A percentile compares a stretch with the other conserved stretches of the same genome.
phyloP scores from a whole-genome alignment of 2,329 filamentous ascomycete genomes.

The Cyphellophora attinorum region DNA sequence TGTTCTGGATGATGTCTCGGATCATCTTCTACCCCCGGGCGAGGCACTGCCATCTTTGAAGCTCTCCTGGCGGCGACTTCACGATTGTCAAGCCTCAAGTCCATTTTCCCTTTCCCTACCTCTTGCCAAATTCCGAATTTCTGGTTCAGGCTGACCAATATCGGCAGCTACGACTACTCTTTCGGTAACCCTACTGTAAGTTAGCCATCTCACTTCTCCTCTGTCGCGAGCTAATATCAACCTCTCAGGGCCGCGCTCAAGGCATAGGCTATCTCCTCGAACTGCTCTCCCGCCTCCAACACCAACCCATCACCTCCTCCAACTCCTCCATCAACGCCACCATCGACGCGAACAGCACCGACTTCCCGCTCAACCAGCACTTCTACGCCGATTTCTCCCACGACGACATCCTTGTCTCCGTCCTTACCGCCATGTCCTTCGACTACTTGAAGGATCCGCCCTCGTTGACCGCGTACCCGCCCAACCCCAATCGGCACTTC shows the following conservation, averaged over 20 bases:
- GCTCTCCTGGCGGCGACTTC: no score
- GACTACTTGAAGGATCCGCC: constrained; percentile 45
- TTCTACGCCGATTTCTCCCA: constrained; percentile 47
- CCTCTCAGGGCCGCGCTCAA: constrained; percentile 41
- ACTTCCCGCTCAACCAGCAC: constrained; percentile 39
- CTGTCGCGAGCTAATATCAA: no score
- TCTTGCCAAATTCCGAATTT: no score
- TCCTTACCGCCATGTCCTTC: constrained; percentile 42
- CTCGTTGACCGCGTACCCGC: constrained; percentile 28
- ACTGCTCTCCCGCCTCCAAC: constrained; percentile 38
- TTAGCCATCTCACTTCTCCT: no score
- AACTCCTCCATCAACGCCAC: constrained; percentile 45
- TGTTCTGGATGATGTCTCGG: constrained; percentile 35
- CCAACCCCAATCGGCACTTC: constrained; percentile 32
- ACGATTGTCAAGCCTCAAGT: no score
- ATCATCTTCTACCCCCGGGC: no score
- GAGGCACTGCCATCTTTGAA: no score
- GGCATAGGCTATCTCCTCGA: constrained; percentile 46
- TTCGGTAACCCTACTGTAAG: no score
- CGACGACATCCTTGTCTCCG: constrained; percentile 43
- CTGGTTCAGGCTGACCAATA: no score
- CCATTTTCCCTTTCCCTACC: no score
- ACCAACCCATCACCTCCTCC: constrained; percentile 36
- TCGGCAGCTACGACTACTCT: no score
- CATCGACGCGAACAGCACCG: constrained; percentile 33